Evolutionary conservation across 768 basidiomycete genomes (phyloP).

Genomic region (Rhodosporidiobolus odoratus): DNA sequence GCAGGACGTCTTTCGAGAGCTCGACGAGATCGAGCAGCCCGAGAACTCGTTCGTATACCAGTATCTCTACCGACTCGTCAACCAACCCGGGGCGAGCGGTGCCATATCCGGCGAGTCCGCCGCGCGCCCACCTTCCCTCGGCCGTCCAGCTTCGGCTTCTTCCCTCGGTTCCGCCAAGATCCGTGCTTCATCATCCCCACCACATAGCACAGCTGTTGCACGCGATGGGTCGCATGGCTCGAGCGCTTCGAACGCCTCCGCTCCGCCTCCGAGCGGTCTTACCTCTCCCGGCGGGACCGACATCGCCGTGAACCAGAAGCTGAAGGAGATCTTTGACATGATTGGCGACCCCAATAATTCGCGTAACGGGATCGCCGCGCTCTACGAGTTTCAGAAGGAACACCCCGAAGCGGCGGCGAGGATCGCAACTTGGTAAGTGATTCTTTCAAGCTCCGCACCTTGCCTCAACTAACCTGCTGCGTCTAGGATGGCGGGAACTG

Average conservation of each 20-base stretch:
- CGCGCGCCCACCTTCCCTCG: neutral
- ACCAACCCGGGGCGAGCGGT: neutral
- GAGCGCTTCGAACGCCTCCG: neutral
- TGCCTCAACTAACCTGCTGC: neutral
- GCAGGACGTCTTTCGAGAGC: constrained; percentile 82
- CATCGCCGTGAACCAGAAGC: constrained; percentile 31
- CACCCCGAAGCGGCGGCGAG: constrained; percentile 56
- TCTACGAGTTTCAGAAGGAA: constrained; percentile 87
- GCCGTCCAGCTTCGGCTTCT: constrained; percentile 5
- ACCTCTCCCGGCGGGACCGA: constrained; percentile 26
- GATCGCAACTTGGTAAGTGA: constrained; percentile 39
- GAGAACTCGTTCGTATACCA: constrained; percentile 95
- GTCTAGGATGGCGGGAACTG: constrained; percentile 72
- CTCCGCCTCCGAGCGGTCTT: neutral
- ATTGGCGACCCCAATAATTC: constrained; percentile 41
- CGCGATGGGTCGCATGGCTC: constrained; percentile 5
- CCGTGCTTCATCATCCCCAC: constrained; percentile 2
- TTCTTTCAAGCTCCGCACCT: neutral
- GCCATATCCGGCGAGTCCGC: neutral
- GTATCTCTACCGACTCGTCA: constrained; percentile 56
- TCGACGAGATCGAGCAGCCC: constrained; percentile 89
- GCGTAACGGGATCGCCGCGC: constrained; percentile 68
- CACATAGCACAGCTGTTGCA: constrained; percentile 5
- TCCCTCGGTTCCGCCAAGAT: constrained; percentile 14
- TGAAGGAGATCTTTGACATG: constrained; percentile 42